phyloP scores from a whole-genome alignment of 2,329 filamentous ascomycete genomes.

The Botrytis sinoallii region DNA sequence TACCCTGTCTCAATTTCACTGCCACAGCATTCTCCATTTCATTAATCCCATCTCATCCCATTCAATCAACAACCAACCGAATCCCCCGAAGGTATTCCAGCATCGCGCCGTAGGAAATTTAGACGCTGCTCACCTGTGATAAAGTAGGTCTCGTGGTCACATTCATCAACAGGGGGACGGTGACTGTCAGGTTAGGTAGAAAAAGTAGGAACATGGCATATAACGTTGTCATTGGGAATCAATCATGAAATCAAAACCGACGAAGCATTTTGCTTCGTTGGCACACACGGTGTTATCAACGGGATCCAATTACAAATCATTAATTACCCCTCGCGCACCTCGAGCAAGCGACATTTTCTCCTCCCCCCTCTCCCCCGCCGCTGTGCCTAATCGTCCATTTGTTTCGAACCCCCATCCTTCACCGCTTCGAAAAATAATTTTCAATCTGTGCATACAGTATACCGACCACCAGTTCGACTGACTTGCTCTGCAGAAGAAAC shows the following conservation, averaged over 20 bases:
- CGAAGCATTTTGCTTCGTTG: conserved; percentile 15
- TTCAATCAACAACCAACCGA: neutral
- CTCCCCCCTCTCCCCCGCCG: neutral
- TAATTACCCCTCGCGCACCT: neutral
- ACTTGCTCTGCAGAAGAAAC: neutral
- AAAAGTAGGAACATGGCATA: conserved; percentile 11
- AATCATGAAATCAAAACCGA: neutral
- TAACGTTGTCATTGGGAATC: neutral
- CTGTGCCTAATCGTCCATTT: neutral
- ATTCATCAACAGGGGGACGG: neutral
- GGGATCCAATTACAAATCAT: conserved; percentile 8
- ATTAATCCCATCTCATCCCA: neutral
- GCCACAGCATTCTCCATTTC: neutral
- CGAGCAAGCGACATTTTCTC: neutral
- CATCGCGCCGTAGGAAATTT: conserved; percentile 2
- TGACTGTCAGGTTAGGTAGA: neutral
- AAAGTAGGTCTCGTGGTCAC: conserved; percentile 15
- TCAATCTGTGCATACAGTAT: neutral
- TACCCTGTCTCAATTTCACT: neutral
- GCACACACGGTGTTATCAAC: conserved; percentile 10
- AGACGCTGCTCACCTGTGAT: conserved; percentile 6
- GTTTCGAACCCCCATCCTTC: conserved; percentile 1
- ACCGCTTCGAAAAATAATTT: neutral
- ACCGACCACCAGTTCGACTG: neutral
- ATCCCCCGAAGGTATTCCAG: neutral